Conservation (phyloP, 768 basidiomycete genomes). For the Panaeolus papilionaceus region DNA sequence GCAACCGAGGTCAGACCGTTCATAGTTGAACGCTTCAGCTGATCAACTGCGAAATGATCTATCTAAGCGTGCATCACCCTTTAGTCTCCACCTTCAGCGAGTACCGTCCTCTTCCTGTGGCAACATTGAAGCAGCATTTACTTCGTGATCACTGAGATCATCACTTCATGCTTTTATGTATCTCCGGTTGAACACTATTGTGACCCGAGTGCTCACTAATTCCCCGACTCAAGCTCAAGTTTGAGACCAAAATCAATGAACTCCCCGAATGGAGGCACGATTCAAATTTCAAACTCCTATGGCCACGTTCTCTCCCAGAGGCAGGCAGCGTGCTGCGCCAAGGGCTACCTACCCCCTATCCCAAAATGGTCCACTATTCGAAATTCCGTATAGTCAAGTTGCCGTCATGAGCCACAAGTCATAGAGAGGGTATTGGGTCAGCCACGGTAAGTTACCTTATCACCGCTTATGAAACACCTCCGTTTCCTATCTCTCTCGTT, state of each 20-base stretch:
- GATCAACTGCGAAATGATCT: background rate
- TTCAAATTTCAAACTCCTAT: background rate
- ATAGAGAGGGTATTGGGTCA: background rate
- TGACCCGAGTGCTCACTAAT: background rate
- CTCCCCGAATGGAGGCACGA: background rate
- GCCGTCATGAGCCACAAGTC: background rate
- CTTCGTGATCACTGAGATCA: background rate
- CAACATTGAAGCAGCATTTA: background rate
- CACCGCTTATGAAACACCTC: background rate
- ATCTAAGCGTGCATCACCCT: background rate
- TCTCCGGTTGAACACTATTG: background rate
- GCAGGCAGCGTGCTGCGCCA: background rate
- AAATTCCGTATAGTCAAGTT: background rate
- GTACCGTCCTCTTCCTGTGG: background rate
- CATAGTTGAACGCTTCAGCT: background rate
- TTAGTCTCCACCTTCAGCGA: background rate
- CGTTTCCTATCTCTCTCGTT: background rate
- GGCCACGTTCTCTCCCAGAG: conserved; percentile 4
- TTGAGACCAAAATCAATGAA: background rate
- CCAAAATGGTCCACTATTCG: background rate
- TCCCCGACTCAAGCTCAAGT: conserved; percentile 1
- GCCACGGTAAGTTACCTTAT: background rate
- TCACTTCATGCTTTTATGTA: background rate
- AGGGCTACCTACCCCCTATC: background rate
- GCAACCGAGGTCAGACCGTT: background rate